Evolutionary conservation across 371 early-diverging fungal species (phyloP).

Genomic region (Synchytrium microbalum): DNA sequence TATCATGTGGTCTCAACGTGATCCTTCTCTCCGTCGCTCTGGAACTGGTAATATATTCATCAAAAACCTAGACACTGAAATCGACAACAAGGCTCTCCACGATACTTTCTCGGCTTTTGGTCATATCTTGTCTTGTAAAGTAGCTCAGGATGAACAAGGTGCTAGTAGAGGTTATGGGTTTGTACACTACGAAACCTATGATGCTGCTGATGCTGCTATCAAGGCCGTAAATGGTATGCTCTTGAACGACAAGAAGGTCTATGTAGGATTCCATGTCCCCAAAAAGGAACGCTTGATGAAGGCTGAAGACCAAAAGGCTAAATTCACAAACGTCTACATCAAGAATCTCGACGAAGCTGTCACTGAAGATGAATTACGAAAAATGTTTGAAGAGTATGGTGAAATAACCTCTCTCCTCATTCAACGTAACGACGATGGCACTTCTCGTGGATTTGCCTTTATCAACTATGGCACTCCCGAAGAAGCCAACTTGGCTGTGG

Average conservation of each 20-base stretch:
- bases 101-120: slow-evolving; percentile 99
- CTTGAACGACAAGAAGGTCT: slow-evolving; percentile 92
- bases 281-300: slow-evolving; percentile 90
- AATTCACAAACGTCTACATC: slow-evolving; percentile 98
- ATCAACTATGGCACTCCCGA: slow-evolving; percentile 95
- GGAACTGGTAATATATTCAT: slow-evolving; percentile 98
- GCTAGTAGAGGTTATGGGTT: slow-evolving; percentile 95
- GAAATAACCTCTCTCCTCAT: slow-evolving; percentile 76
- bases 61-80: slow-evolving; percentile 96
- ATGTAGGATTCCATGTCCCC: slow-evolving; percentile 76
- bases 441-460: slow-evolving; percentile 91
- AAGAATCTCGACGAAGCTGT: slow-evolving; percentile 91
- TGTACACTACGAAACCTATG: slow-evolving; percentile 96
- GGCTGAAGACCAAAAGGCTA: slow-evolving; percentile 81
- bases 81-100: slow-evolving; percentile 97
- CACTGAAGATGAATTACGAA: slow-evolving; percentile 71
- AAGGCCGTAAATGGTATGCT: slow-evolving; percentile 97
- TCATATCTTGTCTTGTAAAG: slow-evolving; percentile 97
- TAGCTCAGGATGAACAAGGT: slow-evolving; percentile 81
- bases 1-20: slow-evolving; percentile 99
- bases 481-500: slow-evolving; percentile 86
- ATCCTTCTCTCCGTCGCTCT: slow-evolving; percentile 88
- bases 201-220: slow-evolving; percentile 95
- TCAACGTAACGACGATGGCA: slow-evolving; percentile 67
- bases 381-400: slow-evolving; percentile 83